Base-by-base conservation (phyloP, 352 stramenopile species). In the Halophytophthora polymorphica region DNA sequence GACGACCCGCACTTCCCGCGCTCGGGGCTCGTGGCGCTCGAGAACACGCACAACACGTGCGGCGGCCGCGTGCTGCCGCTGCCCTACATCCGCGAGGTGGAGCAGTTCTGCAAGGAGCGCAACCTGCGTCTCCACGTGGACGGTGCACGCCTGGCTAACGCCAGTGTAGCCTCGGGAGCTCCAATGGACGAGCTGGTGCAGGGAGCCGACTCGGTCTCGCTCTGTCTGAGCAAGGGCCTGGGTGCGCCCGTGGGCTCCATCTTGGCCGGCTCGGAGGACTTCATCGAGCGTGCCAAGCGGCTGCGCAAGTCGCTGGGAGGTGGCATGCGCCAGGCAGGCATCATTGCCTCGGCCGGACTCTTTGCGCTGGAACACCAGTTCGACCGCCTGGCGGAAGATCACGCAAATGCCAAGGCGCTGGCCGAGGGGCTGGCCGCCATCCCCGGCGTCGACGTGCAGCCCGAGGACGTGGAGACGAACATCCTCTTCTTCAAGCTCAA, bases 11-110 rank as follows among this genome's bases (percentile, higher is more conserved):
- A 94, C 56, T 92, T 85, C 51, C 83, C 83, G 35, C 67, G 86
- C 40, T 97, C 96, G 19, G 67, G 71, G 13, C 70, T 99, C 21
- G 83, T 99, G 7, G 84, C 75, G 64, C 69, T 99, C 15, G 97
- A 99, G 67, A 99, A 99, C 74, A 99, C 96, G 38, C 97, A 99
- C 54, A 99, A 99, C 70, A 92, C 90, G 45, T 93, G 95, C 31
- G 97, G 97, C 22, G 96, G 96, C 4, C 76, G 91, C 12, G 79
- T 96, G 19, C 73, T 99, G 23, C 72, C 92, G 13, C 50, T 81
- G 6, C 45, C 63, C 6, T 98, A 97, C 65, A 74, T 98, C 45
- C 66, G 80, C 40, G 40, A 75, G 8, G 71, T 96, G 11, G 77
- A 78, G 38, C 58, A 58, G 18, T 77, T 97, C 38, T 90, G 86